Evolutionary conservation across 2,329 filamentous ascomycete genomes (phyloP).

Genomic region (Orbilia oligospora): DNA sequence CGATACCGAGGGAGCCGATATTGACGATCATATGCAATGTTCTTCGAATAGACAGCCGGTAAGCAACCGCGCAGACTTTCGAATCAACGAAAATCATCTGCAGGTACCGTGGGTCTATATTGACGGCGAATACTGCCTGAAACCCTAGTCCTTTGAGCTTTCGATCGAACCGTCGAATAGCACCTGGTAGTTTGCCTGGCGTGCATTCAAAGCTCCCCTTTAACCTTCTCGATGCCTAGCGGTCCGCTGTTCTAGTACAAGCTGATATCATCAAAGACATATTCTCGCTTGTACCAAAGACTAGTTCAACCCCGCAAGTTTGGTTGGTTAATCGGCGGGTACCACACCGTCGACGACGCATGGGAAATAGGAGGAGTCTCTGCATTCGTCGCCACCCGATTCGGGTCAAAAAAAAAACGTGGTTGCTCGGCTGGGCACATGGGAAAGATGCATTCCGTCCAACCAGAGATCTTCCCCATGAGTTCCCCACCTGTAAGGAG

Average conservation of each 20-base stretch:
- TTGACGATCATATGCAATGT: conserved; percentile 42
- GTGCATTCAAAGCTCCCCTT: conserved; percentile 4
- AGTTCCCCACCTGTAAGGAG: conserved; percentile 35
- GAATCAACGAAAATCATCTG: conserved; percentile 53
- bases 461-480: conserved; percentile 43
- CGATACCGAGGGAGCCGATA: conserved; percentile 39
- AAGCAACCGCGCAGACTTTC: conserved; percentile 53
- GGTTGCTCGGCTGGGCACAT: conserved; percentile 54
- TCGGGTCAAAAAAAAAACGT: conserved; percentile 54
- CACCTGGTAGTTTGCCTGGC: conserved; percentile 31
- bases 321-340: conserved; percentile 28
- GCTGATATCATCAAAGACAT: conserved; percentile 20
- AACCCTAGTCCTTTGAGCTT: conserved; percentile 27
- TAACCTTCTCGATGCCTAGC: conserved; percentile 45
- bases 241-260: conserved; percentile 45
- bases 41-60: conserved; percentile 25
- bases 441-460: conserved; percentile 32
- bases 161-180: conserved; percentile 34
- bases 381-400: conserved; percentile 41
- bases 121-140: conserved; percentile 59
- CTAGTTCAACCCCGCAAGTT: conserved; percentile 24
- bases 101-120: conserved; percentile 47
- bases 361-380: conserved; percentile 26
- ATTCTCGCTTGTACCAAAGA: conserved; percentile 24
- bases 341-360: conserved; percentile 30